Evolutionary conservation across 768 basidiomycete species (phyloP).

Genomic region (Podaxis sp.): DNA sequence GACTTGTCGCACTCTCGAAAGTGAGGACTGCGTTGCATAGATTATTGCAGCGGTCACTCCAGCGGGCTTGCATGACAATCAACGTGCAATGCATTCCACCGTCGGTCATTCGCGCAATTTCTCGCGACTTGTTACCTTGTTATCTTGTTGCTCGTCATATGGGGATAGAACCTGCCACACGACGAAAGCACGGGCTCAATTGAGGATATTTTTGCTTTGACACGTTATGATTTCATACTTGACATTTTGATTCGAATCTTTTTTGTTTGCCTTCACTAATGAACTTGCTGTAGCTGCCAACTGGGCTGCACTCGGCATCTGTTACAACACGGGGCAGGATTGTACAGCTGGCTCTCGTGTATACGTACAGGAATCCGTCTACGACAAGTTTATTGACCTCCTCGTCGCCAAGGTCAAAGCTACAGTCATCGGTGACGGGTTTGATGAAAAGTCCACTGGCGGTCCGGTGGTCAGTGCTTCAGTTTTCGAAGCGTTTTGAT

Average conservation of each 20-base stretch:
- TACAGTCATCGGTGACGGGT: conserved; percentile 77
- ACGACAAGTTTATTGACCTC: conserved; percentile 77
- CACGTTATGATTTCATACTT: not conserved
- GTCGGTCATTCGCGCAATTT: not conserved
- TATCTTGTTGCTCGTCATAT: not conserved
- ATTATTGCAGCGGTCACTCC: not conserved
- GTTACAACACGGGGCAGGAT: conserved; percentile 90
- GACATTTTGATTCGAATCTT: not conserved
- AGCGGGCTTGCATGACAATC: not conserved
- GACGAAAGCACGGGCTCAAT: not conserved
- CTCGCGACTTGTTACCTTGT: too few species aligned
- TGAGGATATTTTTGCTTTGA: conserved; percentile 7
- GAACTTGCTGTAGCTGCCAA: conserved; percentile 55
- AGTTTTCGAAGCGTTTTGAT: conserved; percentile 21
- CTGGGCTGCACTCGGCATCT: conserved; percentile 85
- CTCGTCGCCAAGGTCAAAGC: conserved; percentile 67
- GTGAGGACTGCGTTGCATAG: not conserved
- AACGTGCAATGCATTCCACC: not conserved
- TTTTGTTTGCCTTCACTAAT: conserved; percentile 5
- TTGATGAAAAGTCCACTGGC: conserved; percentile 70
- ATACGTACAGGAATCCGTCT: conserved; percentile 84
- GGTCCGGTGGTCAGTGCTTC: conserved; percentile 70
- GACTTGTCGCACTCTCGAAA: not conserved
- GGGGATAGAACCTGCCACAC: conserved; percentile 3
- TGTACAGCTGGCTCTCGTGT: conserved; percentile 91